Base-by-base conservation (phyloP, 177 flowering plant genomes). In the Vitis hybrid region DNA sequence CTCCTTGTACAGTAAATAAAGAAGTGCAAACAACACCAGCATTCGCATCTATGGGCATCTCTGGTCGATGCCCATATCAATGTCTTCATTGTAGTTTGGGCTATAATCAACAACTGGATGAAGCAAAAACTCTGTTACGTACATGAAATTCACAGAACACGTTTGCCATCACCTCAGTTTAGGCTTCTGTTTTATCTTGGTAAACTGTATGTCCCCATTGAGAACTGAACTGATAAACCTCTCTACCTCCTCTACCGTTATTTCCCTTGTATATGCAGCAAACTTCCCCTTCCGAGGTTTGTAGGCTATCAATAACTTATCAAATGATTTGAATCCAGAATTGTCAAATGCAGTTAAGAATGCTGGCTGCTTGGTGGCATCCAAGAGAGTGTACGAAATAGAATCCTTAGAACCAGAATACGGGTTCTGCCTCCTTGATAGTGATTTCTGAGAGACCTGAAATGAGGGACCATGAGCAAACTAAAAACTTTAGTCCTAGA, bases 371-470 rank as follows among this genome's bases (percentile, higher is more conserved):
- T 87, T 90, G 22, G 80, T 62, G 16, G 89, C 94, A 78, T 94
- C 97, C 73, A 94, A 69, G 48, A 94, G 83, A 20, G 82, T 66
- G 39, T 86, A 92, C 0, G 92, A 83, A 57, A 92, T 69, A 10
- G 91, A 64, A 73, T 87, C 88, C 65, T 75, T 81, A 0, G 85
- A 71, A 29, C 84, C 73, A 16, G 76, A 78, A 16, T 73, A 72
- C 3, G 74, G 19, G 55, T 72, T 78, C 69, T 74, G 88, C 12
- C 76, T 73, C 78, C 99, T 87, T 19, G 88, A 80, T 51, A 91
- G 72, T 22, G 93, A 72, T 72, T 91, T 94, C 79, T 90, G 92
- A 10, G 99, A 92, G 31, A 94, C 90, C 99, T 92, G 81, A 60
- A 74, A 62, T 4, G 14, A 74, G 33, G 76, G 56, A 18, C 9